A percentile compares a stretch with the other conserved stretches of the same genome.
These are phyloP conservation scores for Aureobasidium subglaciale DNA, from an alignment of 2,329 filamentous ascomycete species.

Conservation along the genomic window DNA sequence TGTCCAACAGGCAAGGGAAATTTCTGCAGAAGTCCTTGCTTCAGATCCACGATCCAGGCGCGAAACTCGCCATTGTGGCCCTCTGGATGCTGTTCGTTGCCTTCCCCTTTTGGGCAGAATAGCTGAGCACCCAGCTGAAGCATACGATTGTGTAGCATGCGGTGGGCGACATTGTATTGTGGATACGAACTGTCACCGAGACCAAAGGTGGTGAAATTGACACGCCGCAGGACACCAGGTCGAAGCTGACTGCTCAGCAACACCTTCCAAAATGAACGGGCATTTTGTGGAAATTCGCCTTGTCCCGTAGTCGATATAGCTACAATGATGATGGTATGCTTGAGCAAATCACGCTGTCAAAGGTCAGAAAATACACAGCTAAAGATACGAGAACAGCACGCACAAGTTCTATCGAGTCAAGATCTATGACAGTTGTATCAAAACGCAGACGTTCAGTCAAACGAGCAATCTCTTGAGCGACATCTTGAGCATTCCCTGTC, in stretches of 20 bases:
- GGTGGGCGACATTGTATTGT: slow-evolving; percentile 87
- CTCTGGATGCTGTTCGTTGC: slow-evolving; percentile 88
- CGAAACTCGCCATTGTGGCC: slow-evolving; percentile 51
- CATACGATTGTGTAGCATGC: slow-evolving; percentile 79
- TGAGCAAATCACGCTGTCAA: slow-evolving; percentile 37
- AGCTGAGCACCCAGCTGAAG: slow-evolving; percentile 73
- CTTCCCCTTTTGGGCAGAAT: slow-evolving; percentile 73
- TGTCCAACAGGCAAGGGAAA: slow-evolving; percentile 63
- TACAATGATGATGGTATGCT: slow-evolving; percentile 60
- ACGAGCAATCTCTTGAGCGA: slow-evolving; percentile 75
- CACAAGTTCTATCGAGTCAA: slow-evolving; percentile 71
- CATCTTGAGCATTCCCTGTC: slow-evolving; percentile 88
- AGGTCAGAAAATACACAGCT: slow-evolving; percentile 1
- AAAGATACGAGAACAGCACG: slow-evolving; percentile 25
- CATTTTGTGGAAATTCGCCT: slow-evolving; percentile 84
- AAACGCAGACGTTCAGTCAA: slow-evolving; percentile 74
- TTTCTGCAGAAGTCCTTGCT: slow-evolving; percentile 56
- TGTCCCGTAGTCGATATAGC: slow-evolving; percentile 89
- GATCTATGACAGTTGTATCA: slow-evolving; percentile 63
- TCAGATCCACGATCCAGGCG: slow-evolving; percentile 48
- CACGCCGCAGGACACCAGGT: slow-evolving; percentile 57
- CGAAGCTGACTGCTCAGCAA: slow-evolving; percentile 73
- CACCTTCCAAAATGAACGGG: slow-evolving; percentile 74
- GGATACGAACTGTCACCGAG: slow-evolving; percentile 91
- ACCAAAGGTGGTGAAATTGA: slow-evolving; percentile 80